phyloP scores from a whole-genome alignment of 1,284 basidiomycete genomes.

The Agroathelia rolfsii region DNA sequence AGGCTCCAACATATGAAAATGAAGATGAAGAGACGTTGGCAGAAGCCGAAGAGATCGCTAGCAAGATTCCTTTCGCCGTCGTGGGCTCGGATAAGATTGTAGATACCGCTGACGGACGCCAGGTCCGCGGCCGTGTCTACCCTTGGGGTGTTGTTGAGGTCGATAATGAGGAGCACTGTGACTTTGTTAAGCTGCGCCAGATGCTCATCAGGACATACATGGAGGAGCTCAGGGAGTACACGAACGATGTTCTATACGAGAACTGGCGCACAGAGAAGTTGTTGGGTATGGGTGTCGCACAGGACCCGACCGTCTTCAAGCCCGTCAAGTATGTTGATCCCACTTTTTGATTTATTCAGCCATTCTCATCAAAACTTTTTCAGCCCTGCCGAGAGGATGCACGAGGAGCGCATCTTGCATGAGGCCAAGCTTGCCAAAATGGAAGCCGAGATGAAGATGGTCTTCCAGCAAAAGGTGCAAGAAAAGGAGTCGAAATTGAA shows the following conservation, averaged over 20 bases:
- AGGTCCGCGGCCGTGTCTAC: slow-evolving; percentile 86
- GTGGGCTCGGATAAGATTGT: slow-evolving; percentile 87
- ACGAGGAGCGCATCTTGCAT: slow-evolving; percentile 88
- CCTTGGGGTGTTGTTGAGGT: slow-evolving; percentile 98
- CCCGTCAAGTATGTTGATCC: slow-evolving; percentile 90
- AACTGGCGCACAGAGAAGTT: slow-evolving; percentile 95
- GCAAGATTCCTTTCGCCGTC: slow-evolving; percentile 95
- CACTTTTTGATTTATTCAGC: slow-evolving; percentile 1
- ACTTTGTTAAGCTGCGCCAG: slow-evolving; percentile 96
- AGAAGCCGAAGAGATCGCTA: slow-evolving; percentile 91
- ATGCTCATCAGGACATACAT: slow-evolving; percentile 98
- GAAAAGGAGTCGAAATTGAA: slow-evolving; percentile 98
- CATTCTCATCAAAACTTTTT: slow-evolving; percentile 9
- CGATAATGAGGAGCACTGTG: slow-evolving; percentile 96
- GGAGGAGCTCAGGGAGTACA: slow-evolving; percentile 95
- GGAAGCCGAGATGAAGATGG: slow-evolving; percentile 99
- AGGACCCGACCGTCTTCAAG: slow-evolving; percentile 95
- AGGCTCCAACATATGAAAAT: slow-evolving; percentile 90
- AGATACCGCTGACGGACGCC: slow-evolving; percentile 72
- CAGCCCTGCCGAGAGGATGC: slow-evolving; percentile 89
- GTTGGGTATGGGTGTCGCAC: slow-evolving; percentile 89
- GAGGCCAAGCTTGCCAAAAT: slow-evolving; percentile 96
- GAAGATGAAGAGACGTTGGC: slow-evolving; percentile 95
- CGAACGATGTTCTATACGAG: slow-evolving; percentile 89
- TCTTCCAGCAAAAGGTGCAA: slow-evolving; percentile 98